These are phyloP conservation scores for Vicia villosa DNA, from an alignment of 306 rosid species.

Conservation along the genomic window DNA sequence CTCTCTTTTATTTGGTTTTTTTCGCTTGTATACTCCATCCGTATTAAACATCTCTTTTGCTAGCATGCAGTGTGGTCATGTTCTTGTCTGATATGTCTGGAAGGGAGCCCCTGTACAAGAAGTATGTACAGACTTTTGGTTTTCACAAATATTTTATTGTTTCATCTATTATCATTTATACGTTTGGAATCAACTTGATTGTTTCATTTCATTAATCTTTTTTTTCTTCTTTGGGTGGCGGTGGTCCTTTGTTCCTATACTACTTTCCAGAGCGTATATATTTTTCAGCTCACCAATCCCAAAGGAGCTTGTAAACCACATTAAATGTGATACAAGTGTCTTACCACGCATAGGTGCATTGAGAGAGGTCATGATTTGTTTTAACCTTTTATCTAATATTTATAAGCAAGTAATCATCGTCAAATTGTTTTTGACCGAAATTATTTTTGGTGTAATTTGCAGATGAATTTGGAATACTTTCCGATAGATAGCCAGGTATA, in stretches of 20 bases:
- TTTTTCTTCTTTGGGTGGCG: not conserved
- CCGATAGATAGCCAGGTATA: slow-evolving; percentile 86
- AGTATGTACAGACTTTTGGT: slow-evolving; percentile 53
- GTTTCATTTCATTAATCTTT: not conserved
- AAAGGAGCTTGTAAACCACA: slow-evolving; percentile 78
- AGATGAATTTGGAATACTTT: slow-evolving; percentile 97
- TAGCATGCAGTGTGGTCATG: slow-evolving; percentile 93
- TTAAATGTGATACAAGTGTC: slow-evolving; percentile 87
- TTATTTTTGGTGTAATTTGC: slow-evolving; percentile 41
- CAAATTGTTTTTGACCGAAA: slow-evolving; percentile 27
- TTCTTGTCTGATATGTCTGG: slow-evolving; percentile 99
- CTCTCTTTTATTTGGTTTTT: not conserved
- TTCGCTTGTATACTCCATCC: slow-evolving; percentile 24
- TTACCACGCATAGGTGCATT: slow-evolving; percentile 93
- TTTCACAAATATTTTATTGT: slow-evolving; percentile 10
- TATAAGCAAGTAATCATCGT: slow-evolving; percentile 29
- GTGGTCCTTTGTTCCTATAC: slow-evolving; percentile 13
- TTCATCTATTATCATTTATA: slow-evolving; percentile 18
- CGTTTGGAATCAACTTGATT: slow-evolving; percentile 32
- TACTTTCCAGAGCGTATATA: slow-evolving; percentile 68
- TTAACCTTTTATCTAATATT: slow-evolving; percentile 21
- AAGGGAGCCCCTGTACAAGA: slow-evolving; percentile 92
- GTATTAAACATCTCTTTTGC: slow-evolving; percentile 59
- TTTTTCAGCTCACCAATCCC: slow-evolving; percentile 89
- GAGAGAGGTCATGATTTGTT: slow-evolving; percentile 67